These are phyloP conservation scores for Neospermospora avenae DNA, from an alignment of 2,329 filamentous ascomycete genomes.

Conservation along the genomic window DNA sequence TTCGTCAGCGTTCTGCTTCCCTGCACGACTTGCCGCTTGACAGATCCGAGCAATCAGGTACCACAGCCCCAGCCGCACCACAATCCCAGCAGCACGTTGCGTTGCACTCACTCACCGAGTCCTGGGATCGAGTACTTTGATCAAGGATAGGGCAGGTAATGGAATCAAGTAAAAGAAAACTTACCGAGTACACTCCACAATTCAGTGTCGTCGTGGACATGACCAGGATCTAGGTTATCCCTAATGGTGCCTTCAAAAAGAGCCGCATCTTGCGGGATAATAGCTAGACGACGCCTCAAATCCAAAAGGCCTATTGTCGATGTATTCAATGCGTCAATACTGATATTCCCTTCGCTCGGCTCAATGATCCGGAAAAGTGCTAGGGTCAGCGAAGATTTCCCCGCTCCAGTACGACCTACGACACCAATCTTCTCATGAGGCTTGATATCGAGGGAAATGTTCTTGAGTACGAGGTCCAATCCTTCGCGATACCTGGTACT, in stretches of 20 bases:
- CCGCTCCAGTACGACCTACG: slow-evolving; percentile 91
- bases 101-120: not conserved
- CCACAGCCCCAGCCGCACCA: slow-evolving; percentile 22
- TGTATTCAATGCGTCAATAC: slow-evolving; percentile 86
- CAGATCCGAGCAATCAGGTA: slow-evolving; percentile 28
- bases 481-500: slow-evolving; percentile 89
- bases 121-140: slow-evolving; percentile 7
- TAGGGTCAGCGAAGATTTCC: slow-evolving; percentile 91
- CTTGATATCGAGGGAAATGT: slow-evolving; percentile 89
- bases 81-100: not conserved
- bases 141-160: not conserved
- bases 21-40: slow-evolving; percentile 27
- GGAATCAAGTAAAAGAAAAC: slow-evolving; percentile 36
- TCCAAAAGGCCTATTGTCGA: slow-evolving; percentile 87
- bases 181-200: slow-evolving; percentile 91
- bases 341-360: slow-evolving; percentile 75
- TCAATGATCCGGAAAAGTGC: slow-evolving; percentile 96
- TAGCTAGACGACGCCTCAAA: slow-evolving; percentile 82
- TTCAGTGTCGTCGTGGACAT: slow-evolving; percentile 95
- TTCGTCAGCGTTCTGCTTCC: slow-evolving; percentile 38
- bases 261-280: slow-evolving; percentile 96
- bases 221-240: slow-evolving; percentile 92
- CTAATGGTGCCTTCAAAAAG: slow-evolving; percentile 91
- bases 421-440: slow-evolving; percentile 97
- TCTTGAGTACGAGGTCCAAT: slow-evolving; percentile 87